Evolutionary conservation across 2,329 filamentous ascomycete species (phyloP).

Genomic region (Raffaelea arxii): DNA sequence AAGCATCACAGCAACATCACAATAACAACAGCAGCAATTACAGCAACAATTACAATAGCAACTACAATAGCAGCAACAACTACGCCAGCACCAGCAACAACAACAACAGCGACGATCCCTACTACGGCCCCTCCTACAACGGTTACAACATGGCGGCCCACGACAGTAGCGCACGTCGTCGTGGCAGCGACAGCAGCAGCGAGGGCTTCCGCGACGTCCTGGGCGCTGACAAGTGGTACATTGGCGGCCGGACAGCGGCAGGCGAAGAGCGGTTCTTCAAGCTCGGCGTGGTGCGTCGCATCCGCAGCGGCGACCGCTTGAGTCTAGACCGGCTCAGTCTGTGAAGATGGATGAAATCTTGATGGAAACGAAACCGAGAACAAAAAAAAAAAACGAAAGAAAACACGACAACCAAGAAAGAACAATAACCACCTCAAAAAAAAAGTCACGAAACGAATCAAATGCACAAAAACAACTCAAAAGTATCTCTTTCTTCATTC

Average conservation of each 20-base stretch:
- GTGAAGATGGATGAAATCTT: conserved; percentile 28
- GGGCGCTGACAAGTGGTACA: conserved; percentile 72
- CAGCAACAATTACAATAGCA: conserved; percentile 1
- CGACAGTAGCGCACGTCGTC: conserved; percentile 30
- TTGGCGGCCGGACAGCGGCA: conserved; percentile 63
- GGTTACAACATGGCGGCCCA: conserved; percentile 2
- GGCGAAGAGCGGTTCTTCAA: conserved; percentile 80
- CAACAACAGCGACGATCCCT: conserved; percentile 13
- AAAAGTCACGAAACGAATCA: no score
- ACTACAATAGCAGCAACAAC: neutral
- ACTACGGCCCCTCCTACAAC: neutral
- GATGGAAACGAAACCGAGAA: neutral
- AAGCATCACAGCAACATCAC: conserved; percentile 4
- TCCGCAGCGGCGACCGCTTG: conserved; percentile 63
- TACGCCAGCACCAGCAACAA: conserved; percentile 8
- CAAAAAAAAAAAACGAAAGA: neutral
- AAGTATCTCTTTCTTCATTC: no score
- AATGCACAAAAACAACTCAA: no score
- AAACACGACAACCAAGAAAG: no score
- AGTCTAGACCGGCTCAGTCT: conserved; percentile 68
- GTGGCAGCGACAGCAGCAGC: conserved; percentile 65
- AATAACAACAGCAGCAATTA: conserved; percentile 3
- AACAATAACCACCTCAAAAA: neutral
- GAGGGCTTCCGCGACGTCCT: conserved; percentile 67
- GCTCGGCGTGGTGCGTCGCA: conserved; percentile 62